Evolutionary conservation across 179 eudicot species (phyloP).

Genomic region (Camellia oleifera): DNA sequence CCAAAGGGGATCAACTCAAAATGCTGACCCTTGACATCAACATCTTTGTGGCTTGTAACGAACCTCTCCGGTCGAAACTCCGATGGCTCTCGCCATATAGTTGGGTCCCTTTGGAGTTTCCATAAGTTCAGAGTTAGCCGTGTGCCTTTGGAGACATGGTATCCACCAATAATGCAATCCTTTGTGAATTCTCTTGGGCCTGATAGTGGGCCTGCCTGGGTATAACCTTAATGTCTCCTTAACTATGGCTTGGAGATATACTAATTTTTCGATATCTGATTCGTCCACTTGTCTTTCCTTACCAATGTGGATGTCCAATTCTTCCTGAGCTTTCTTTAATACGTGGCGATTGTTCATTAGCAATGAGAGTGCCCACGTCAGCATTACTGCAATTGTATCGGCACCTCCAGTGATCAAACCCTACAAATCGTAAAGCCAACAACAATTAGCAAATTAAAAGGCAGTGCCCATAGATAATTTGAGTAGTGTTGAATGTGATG

Average conservation of each 20-base stretch:
- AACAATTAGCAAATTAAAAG: too few species aligned
- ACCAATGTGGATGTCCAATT: slow-evolving; percentile 18
- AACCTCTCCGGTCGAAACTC: slow-evolving; percentile 29
- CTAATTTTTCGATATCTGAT: slow-evolving; percentile 14
- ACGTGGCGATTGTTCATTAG: slow-evolving; percentile 15
- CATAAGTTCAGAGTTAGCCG: slow-evolving; percentile 6
- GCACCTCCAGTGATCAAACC: slow-evolving; percentile 15
- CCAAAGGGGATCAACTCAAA: slow-evolving; percentile 29
- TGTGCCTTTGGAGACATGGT: slow-evolving; percentile 17
- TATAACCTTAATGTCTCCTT: slow-evolving; percentile 23
- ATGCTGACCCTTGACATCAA: slow-evolving; percentile 23
- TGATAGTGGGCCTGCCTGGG: slow-evolving; percentile 11
- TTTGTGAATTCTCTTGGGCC: not conserved
- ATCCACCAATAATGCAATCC: slow-evolving; percentile 14
- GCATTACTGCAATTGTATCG: slow-evolving; percentile 15
- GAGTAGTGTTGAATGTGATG: too few species aligned
- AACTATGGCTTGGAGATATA: slow-evolving; percentile 23
- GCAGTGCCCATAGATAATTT: too few species aligned
- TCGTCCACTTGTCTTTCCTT: slow-evolving; percentile 16
- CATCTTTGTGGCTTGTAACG: slow-evolving; percentile 15
- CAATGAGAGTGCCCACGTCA: slow-evolving; percentile 31
- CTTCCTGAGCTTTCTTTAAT: slow-evolving; percentile 10
- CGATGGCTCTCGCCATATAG: slow-evolving; percentile 9
- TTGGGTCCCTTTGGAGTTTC: slow-evolving; percentile 20
- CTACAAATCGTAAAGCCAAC: not conserved